These are phyloP conservation scores for sorghum (Sorghum bicolor) DNA, from an alignment of 176 grass and related monocot species.

Conservation along the genomic window Sorghum_bicolor_NCBIv3 NC_012872.2:72096501-72097000, in stretches of 20 bases:
- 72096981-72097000: neutral
- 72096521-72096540: conserved; percentile 43
- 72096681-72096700: conserved; percentile 57
- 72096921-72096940: neutral
- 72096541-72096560: conserved; percentile 38
- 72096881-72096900: neutral
- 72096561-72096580: conserved; percentile 38
- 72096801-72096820: conserved; percentile 57
- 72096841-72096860: neutral
- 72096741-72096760: conserved; percentile 38
- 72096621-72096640: conserved; percentile 59
- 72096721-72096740: conserved; percentile 57
- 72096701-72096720: conserved; percentile 64
- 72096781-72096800: conserved; percentile 57
- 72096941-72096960: neutral
- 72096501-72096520: conserved; percentile 44
- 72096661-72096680: conserved; percentile 45
- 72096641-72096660: conserved; percentile 67
- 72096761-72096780: conserved; percentile 61
- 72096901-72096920: neutral
- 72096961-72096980: neutral
- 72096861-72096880: neutral
- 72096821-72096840: conserved; percentile 33
- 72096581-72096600: conserved; percentile 50
- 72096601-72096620: conserved; percentile 52